Evolutionary conservation across 208 protist species (phyloP).

Genomic region (Acanthamoeba rhysodes): DNA sequence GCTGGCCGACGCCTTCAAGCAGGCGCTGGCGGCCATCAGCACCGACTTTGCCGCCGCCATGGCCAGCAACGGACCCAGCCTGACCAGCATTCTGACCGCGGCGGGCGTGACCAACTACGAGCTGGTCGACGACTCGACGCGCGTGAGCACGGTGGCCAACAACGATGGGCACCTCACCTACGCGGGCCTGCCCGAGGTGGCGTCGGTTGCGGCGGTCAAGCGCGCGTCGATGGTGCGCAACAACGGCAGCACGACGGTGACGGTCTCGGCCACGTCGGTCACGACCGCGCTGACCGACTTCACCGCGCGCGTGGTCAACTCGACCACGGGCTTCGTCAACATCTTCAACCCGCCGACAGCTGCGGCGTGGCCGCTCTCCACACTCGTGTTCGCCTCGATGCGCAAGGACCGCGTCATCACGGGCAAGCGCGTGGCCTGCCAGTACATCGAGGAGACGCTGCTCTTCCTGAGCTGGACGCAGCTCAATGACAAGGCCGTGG

Average conservation of each 20-base stretch:
- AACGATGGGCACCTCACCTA: background rate
- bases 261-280: constrained; percentile 11
- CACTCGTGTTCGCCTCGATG: constrained; percentile 7
- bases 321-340: constrained; percentile 13
- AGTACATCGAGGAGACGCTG: constrained; percentile 61
- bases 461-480: constrained; percentile 69
- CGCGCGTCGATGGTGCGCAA: constrained; percentile 14
- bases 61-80: background rate
- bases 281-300: background rate
- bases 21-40: constrained; percentile 52
- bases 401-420: background rate
- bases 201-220: background rate
- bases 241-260: background rate
- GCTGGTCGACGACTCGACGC: background rate
- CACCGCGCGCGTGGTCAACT: background rate
- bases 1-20: constrained; percentile 34
- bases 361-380: constrained; percentile 16
- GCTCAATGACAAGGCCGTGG: constrained; percentile 66
- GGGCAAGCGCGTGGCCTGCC: background rate
- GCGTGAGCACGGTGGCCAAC: background rate
- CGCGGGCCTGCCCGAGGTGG: background rate
- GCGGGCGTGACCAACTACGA: background rate
- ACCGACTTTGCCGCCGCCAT: background rate
- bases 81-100: background rate
- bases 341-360: constrained; percentile 40